Conservation (phyloP, 2,329 filamentous ascomycete genomes). For the Fusarium albosuccineum region DNA sequence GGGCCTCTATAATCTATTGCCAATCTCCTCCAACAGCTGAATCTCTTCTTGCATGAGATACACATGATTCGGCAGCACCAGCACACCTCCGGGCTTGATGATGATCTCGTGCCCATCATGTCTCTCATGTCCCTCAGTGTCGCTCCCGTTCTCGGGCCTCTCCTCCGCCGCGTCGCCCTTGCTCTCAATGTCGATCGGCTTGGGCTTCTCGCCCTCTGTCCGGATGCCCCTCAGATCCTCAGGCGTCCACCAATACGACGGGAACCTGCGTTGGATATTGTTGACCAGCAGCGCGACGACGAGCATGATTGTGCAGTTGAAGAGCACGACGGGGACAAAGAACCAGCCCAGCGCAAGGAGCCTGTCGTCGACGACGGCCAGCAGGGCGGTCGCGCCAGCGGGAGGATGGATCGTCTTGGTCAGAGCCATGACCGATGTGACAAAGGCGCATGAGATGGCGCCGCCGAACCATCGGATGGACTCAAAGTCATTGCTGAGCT, state of each 20-base stretch:
- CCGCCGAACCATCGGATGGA: slow-evolving; percentile 73
- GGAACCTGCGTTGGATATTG: slow-evolving; percentile 76
- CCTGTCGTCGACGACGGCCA: slow-evolving; percentile 72
- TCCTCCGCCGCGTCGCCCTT: slow-evolving; percentile 30
- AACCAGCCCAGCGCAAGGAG: slow-evolving; percentile 75
- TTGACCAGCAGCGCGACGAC: slow-evolving; percentile 73
- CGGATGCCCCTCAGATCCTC: slow-evolving; percentile 40
- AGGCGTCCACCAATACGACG: slow-evolving; percentile 78
- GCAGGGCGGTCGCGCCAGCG: slow-evolving; percentile 78
- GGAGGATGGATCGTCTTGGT: slow-evolving; percentile 82
- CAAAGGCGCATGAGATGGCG: slow-evolving; percentile 72
- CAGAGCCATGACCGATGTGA: slow-evolving; percentile 74
- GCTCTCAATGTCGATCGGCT: slow-evolving; percentile 30
- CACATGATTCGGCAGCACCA: slow-evolving; percentile 53
- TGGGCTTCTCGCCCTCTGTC: slow-evolving; percentile 11
- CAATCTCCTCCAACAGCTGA: slow-evolving; percentile 52
- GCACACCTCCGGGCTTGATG: slow-evolving; percentile 49
- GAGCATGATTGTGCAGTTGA: slow-evolving; percentile 73
- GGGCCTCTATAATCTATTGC: slow-evolving; percentile 48
- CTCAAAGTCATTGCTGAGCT: slow-evolving; percentile 60
- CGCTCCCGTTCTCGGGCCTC: slow-evolving; percentile 29
- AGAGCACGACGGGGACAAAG: slow-evolving; percentile 71
- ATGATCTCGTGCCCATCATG: slow-evolving; percentile 49
- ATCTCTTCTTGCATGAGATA: slow-evolving; percentile 55
- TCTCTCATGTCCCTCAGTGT: slow-evolving; percentile 31